These are phyloP conservation scores for Cornus kousa DNA, from an alignment of 148 eudicot species.

Conservation along the genomic window DNA sequence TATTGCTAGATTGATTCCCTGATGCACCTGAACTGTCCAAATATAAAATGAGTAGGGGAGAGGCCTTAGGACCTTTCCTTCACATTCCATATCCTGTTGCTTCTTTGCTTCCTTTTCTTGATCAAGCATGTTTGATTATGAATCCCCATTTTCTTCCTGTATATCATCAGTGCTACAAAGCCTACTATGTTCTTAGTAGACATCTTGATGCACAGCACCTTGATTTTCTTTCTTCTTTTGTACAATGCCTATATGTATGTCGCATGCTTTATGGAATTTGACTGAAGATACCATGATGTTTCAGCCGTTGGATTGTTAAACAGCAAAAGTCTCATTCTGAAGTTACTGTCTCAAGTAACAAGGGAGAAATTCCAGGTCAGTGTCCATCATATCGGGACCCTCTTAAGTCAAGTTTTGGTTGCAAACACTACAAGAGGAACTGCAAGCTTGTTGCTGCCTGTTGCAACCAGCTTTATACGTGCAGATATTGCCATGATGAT, in stretches of 20 bases:
- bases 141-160: background rate
- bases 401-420: slow-evolving; percentile 57
- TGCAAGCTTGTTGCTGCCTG: slow-evolving; percentile 85
- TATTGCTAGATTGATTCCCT: no score
- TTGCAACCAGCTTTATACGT: slow-evolving; percentile 71
- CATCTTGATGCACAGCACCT: background rate
- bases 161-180: no score
- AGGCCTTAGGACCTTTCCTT: no score
- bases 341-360: slow-evolving; percentile 22
- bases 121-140: background rate
- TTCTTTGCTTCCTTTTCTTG: no score
- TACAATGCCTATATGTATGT: background rate
- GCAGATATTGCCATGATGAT: slow-evolving; percentile 92
- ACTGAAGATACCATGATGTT: slow-evolving; percentile 12
- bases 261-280: slow-evolving; percentile 7
- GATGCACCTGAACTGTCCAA: no score
- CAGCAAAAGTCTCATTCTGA: slow-evolving; percentile 43
- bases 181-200: background rate
- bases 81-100: no score
- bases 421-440: slow-evolving; percentile 90
- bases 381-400: slow-evolving; percentile 67
- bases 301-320: slow-evolving; percentile 63
- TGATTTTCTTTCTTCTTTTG: background rate
- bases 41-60: no score
- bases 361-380: slow-evolving; percentile 65